Evolutionary conservation across 345 rosid genomes (phyloP), one percentile per base, ranked within the genome.

Genomic region (Cardiospermum halicacabum): DNA sequence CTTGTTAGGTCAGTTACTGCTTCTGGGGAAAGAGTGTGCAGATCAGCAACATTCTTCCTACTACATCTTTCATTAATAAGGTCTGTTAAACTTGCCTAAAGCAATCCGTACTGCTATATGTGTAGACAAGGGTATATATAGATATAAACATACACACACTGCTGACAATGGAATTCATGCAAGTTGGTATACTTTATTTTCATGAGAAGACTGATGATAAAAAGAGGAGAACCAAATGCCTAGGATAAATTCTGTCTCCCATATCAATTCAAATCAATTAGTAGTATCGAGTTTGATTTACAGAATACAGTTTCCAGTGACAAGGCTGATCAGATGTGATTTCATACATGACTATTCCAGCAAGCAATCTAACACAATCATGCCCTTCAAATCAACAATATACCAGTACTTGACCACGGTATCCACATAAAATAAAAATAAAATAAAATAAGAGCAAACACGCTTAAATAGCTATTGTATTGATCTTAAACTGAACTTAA

Each of bases 1-100:
- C 2, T 45, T 55, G 50, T 65, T 54, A 66, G 69, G 55, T 66
- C 13, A 66, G n/a, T 10, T 28, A 40, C 45, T 26, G 51, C 16
- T 15, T 51, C 5, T 18, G 13, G 3, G 26, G 16, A 32, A 50
- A 13, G 60, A 42, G 31, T 65, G 69, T 13, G 53, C 53, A 4
- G 2, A 26, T 45, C 53, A 66, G 30, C 69, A 43, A 56, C 62
- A 39, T 22, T 19, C 9, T 16, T 56, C 69, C 69, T 21, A 45
- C 69, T n/a, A 24, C 15, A 62, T 16, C 4, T 12, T 56, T 3
- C 13, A 2, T 6, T 1, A 27, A 26, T n/a, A 61, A n/a, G 16
- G 27, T 28, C 0, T 9, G 22, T 5, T 28, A 18, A n/a, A 25
- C 65, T 30, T 30, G 18, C 37, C 3, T n/a, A 24, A 3, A 58